phyloP scores from a whole-genome alignment of 1,284 basidiomycete species.

The Xerocomus minutiporus region DNA sequence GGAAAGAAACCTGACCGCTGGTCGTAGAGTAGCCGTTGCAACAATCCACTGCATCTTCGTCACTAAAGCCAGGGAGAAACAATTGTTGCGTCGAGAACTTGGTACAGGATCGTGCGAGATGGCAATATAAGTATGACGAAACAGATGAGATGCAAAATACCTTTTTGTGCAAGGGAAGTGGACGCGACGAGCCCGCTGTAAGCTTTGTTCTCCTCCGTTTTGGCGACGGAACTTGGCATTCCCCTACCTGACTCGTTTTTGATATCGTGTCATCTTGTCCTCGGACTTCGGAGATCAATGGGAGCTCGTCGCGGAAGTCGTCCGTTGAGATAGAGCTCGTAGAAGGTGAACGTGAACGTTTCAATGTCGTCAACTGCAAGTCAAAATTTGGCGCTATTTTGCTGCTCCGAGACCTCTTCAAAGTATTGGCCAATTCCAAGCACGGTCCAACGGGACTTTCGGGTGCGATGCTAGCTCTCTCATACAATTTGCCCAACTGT shows the following conservation, averaged over 20 bases:
- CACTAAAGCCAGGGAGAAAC: conserved; percentile 17
- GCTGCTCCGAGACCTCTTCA: conserved; percentile 21
- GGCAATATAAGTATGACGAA: conserved; percentile 10
- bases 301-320: conserved; percentile 46
- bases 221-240: conserved; percentile 5
- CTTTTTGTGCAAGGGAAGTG: conserved; percentile 11
- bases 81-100: conserved; percentile 7
- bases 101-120: conserved; percentile 1
- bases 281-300: conserved; percentile 39
- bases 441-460: conserved; percentile 40
- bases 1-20: background rate
- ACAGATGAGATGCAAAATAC: conserved; percentile 11
- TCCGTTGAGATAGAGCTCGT: conserved; percentile 18
- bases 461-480: conserved; percentile 39
- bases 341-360: conserved; percentile 29
- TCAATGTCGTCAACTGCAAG: conserved; percentile 48
- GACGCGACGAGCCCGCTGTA: background rate
- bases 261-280: conserved; percentile 16
- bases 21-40: background rate
- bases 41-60: conserved; percentile 9
- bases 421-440: conserved; percentile 38
- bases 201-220: conserved; percentile 20
- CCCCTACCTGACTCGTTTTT: conserved; percentile 27
- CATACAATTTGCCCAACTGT: conserved; percentile 42
- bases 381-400: conserved; percentile 45